Conservation (phyloP, 345 rosid genomes). For the Odontarrhena argentea region DNA sequence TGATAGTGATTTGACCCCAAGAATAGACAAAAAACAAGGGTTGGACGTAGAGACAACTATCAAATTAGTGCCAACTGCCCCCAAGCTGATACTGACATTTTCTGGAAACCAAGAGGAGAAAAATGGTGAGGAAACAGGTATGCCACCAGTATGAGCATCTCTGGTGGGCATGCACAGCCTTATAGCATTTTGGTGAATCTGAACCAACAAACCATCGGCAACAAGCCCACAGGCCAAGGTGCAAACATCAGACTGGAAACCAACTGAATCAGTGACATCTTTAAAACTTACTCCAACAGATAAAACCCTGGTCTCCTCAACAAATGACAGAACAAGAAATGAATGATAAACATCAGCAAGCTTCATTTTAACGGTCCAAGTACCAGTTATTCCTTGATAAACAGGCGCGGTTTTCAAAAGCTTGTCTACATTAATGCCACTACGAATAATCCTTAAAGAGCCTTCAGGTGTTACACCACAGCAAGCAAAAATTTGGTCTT, state of each 20-base stretch:
- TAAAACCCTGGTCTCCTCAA: slow-evolving; percentile 93
- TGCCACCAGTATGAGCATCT: slow-evolving; percentile 83
- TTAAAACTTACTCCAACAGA: slow-evolving; percentile 93
- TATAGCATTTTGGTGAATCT: slow-evolving; percentile 83
- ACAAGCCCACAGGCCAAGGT: slow-evolving; percentile 95
- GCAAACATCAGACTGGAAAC: slow-evolving; percentile 90
- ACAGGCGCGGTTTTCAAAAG: slow-evolving; percentile 80
- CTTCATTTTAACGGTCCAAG: slow-evolving; percentile 88
- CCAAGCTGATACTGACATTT: slow-evolving; percentile 79
- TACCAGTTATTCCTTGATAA: slow-evolving; percentile 93
- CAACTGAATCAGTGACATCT: slow-evolving; percentile 94
- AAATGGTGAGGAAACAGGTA: slow-evolving; percentile 68
- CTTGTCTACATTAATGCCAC: slow-evolving; percentile 84
- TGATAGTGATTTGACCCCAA: slow-evolving; percentile 70
- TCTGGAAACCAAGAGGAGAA: slow-evolving; percentile 81
- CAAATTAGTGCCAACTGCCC: slow-evolving; percentile 79
- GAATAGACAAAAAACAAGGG: slow-evolving; percentile 79
- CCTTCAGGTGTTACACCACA: slow-evolving; percentile 98
- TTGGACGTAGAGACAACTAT: slow-evolving; percentile 87
- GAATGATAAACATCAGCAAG: slow-evolving; percentile 74
- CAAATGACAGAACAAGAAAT: slow-evolving; percentile 91
- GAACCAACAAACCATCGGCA: slow-evolving; percentile 79
- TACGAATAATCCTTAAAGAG: slow-evolving; percentile 85
- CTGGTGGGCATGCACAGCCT: slow-evolving; percentile 85
- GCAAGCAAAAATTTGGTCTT: slow-evolving; percentile 90